A percentile compares a stretch with the other conserved stretches of the same genome.
These are phyloP conservation scores for Boletus eberwhitei DNA, from an alignment of 768 basidiomycete species.

Conservation along the genomic window DNA sequence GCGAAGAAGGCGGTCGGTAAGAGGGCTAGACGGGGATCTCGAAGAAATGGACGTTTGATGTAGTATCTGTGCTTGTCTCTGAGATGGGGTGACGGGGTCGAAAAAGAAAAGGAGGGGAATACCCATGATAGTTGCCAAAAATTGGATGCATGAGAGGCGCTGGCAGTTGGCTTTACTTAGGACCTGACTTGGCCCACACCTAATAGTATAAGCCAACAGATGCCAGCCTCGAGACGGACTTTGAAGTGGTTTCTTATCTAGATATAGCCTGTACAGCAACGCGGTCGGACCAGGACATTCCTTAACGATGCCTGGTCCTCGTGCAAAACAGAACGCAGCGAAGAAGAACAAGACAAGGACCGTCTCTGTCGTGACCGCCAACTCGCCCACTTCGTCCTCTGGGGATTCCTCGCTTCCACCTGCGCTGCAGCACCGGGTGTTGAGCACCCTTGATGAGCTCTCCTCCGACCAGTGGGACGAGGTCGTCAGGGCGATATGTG, in stretches of 20 bases:
- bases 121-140: slow-evolving; percentile 66
- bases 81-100: background rate
- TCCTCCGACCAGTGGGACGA: slow-evolving; percentile 45
- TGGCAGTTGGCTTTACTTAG: too few relatives aligned
- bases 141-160: slow-evolving; percentile 18
- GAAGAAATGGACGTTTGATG: slow-evolving; percentile 58
- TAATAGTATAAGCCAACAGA: too few relatives aligned
- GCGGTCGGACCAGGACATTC: background rate
- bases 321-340: slow-evolving; percentile 17
- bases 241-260: background rate
- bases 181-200: too few relatives aligned
- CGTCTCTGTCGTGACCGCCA: background rate
- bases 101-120: too few relatives aligned
- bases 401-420: background rate
- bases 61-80: slow-evolving; percentile 54
- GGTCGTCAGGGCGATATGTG: slow-evolving; percentile 47
- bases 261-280: background rate
- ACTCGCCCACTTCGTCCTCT: background rate
- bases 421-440: slow-evolving; percentile 13
- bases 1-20: slow-evolving; percentile 54
- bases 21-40: slow-evolving; percentile 63
- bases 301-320: slow-evolving; percentile 27
- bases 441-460: slow-evolving; percentile 21
- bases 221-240: background rate
- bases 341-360: slow-evolving; percentile 21